Evolutionary conservation across 768 basidiomycete genomes (phyloP).

Genomic region (Tricholoma terreum): DNA sequence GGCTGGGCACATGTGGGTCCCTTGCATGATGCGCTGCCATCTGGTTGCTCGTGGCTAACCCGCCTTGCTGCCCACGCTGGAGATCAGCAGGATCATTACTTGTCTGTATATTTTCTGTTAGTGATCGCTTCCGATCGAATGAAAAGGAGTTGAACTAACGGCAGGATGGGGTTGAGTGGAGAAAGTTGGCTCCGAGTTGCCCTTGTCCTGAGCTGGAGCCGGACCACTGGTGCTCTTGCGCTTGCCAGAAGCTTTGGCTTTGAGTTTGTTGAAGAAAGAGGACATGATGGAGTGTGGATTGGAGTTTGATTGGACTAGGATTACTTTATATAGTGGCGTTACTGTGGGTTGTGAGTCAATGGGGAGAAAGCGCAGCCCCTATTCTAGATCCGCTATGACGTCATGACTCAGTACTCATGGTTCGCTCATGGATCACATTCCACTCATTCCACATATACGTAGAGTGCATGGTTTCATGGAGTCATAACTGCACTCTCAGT

Average conservation of each 20-base stretch:
- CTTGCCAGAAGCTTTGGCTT: slow-evolving; percentile 17
- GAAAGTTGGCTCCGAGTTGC: slow-evolving; percentile 37
- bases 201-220: slow-evolving; percentile 4
- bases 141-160: slow-evolving; percentile 29
- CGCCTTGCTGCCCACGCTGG: slow-evolving; percentile 30
- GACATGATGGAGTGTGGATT: slow-evolving; percentile 18
- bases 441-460: too few relatives aligned
- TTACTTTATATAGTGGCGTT: background rate
- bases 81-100: slow-evolving; percentile 60
- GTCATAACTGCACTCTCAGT: background rate
- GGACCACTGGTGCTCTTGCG: slow-evolving; percentile 7
- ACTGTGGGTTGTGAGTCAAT: background rate
- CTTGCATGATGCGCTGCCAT: slow-evolving; percentile 46
- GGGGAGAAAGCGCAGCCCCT: background rate
- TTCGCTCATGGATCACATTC: too few relatives aligned
- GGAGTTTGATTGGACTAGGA: slow-evolving; percentile 10
- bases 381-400: background rate
- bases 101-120: slow-evolving; percentile 35
- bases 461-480: too few relatives aligned
- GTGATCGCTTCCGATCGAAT: background rate
- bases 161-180: slow-evolving; percentile 62
- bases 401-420: background rate
- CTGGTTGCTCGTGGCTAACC: slow-evolving; percentile 37
- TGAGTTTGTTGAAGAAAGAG: slow-evolving; percentile 24
- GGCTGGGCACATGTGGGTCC: slow-evolving; percentile 48